Evolutionary conservation across 2,329 filamentous ascomycete genomes (phyloP).

Genomic region (Epichloe gansuensis): DNA sequence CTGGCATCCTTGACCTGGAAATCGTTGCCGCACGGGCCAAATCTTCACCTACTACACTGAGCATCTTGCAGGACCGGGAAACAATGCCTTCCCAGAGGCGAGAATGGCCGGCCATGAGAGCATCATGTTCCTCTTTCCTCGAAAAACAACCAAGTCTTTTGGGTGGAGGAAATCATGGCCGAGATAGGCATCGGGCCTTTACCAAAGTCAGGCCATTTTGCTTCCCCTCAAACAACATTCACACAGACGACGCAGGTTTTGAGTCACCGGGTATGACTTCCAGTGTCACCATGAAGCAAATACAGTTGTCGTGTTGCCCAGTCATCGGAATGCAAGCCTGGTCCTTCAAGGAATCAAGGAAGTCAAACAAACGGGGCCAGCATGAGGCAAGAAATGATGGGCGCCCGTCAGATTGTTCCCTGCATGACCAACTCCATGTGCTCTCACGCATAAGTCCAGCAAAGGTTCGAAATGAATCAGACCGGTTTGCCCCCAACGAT

Average conservation of each 20-base stretch:
- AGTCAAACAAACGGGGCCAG: not conserved
- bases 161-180: not conserved
- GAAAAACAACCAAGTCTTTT: not conserved
- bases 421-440: not conserved
- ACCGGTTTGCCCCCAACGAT: not conserved
- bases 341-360: not conserved
- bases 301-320: not conserved
- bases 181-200: slow-evolving; percentile 6
- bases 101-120: not conserved
- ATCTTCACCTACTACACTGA: not conserved
- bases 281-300: slow-evolving; percentile 3
- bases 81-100: not conserved
- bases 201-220: slow-evolving; percentile 6
- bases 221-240: slow-evolving; percentile 1
- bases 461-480: not conserved
- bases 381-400: not conserved
- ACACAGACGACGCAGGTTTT: slow-evolving; percentile 2
- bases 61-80: not conserved
- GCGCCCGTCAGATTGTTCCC: not conserved
- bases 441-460: not conserved
- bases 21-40: not conserved
- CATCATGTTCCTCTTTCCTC: not conserved
- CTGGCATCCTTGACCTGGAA: too few relatives aligned
- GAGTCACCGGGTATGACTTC: slow-evolving; percentile 4
- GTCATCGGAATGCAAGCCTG: not conserved